phyloP scores from a whole-genome alignment of 2,329 filamentous ascomycete species.

The Sarocladium strictum region DNA sequence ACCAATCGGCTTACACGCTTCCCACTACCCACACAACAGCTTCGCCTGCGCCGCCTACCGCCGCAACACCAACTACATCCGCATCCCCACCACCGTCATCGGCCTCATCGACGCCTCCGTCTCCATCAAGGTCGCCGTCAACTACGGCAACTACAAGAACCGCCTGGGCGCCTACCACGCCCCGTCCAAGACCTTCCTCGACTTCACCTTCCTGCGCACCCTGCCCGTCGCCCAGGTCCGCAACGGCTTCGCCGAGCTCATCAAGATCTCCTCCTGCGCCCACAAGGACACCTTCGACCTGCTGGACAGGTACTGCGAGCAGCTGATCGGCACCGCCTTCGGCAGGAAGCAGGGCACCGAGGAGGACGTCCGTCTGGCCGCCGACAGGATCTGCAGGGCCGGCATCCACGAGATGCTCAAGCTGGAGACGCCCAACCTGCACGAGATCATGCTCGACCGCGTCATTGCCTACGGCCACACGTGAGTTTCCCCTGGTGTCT shows the following conservation, averaged over 20 bases:
- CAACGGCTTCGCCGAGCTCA: slow-evolving; percentile 69
- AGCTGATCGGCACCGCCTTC: slow-evolving; percentile 59
- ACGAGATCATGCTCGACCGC: slow-evolving; percentile 66
- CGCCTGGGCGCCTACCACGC: slow-evolving; percentile 68
- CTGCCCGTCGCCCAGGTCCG: slow-evolving; percentile 62
- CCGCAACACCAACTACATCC: slow-evolving; percentile 68
- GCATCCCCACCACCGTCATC: slow-evolving; percentile 68
- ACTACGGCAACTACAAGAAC: slow-evolving; percentile 73
- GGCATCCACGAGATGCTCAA: slow-evolving; percentile 69
- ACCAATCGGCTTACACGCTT: background rate
- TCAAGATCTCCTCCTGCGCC: slow-evolving; percentile 69
- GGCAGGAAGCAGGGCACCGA: slow-evolving; percentile 53
- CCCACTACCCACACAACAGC: slow-evolving; percentile 30
- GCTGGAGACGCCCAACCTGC: slow-evolving; percentile 66
- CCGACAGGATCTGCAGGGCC: slow-evolving; percentile 62
- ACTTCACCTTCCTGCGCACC: slow-evolving; percentile 66
- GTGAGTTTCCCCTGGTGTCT: slow-evolving; percentile 28
- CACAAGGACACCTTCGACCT: slow-evolving; percentile 61
- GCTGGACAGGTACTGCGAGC: slow-evolving; percentile 63
- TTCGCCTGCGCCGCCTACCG: slow-evolving; percentile 68
- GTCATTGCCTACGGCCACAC: slow-evolving; percentile 72
- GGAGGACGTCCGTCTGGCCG: slow-evolving; percentile 51
- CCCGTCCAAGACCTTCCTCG: slow-evolving; percentile 65
- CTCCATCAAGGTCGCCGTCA: slow-evolving; percentile 73
- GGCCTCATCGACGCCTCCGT: slow-evolving; percentile 71